These are phyloP conservation scores for Porcisia hertigi DNA, from an alignment of 208 protist genomes.

Conservation along the genomic window DNA sequence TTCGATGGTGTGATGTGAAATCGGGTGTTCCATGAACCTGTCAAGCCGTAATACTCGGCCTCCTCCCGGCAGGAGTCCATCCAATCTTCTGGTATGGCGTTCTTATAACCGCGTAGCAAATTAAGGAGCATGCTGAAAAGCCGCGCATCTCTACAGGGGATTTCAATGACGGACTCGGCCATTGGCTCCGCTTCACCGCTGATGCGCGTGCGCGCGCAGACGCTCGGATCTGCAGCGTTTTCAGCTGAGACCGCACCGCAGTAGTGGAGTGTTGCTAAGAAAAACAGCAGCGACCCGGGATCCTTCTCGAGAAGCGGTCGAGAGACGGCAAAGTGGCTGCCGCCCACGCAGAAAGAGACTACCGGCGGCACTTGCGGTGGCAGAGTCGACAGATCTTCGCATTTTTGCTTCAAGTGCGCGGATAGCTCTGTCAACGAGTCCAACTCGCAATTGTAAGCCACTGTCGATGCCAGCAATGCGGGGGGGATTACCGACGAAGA, in stretches of 20 bases:
- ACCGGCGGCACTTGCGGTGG: constrained; percentile 44
- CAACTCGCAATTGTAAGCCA: background rate
- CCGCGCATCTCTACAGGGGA: constrained; percentile 36
- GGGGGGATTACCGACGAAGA: background rate
- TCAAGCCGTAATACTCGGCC: constrained; percentile 60
- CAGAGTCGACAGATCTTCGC: constrained; percentile 32
- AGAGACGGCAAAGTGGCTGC: constrained; percentile 40
- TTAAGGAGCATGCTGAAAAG: constrained; percentile 65
- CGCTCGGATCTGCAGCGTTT: background rate
- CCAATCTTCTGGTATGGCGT: constrained; percentile 42
- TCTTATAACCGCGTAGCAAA: constrained; percentile 59
- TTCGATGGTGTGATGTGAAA: constrained; percentile 10
- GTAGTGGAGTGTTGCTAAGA: constrained; percentile 44
- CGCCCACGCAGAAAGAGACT: constrained; percentile 52
- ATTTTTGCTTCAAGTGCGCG: constrained; percentile 13
- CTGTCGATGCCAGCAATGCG: background rate
- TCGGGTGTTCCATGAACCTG: constrained; percentile 36
- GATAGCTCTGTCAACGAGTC: constrained; percentile 10
- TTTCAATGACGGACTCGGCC: constrained; percentile 20
- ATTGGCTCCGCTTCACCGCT: background rate
- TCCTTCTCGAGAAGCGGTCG: constrained; percentile 49
- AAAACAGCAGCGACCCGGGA: constrained; percentile 66
- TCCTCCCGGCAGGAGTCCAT: constrained; percentile 45
- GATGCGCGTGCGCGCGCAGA: background rate
- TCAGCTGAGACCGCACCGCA: background rate